Base-by-base conservation (phyloP, 768 basidiomycete species). In the Suillus discolor region DNA sequence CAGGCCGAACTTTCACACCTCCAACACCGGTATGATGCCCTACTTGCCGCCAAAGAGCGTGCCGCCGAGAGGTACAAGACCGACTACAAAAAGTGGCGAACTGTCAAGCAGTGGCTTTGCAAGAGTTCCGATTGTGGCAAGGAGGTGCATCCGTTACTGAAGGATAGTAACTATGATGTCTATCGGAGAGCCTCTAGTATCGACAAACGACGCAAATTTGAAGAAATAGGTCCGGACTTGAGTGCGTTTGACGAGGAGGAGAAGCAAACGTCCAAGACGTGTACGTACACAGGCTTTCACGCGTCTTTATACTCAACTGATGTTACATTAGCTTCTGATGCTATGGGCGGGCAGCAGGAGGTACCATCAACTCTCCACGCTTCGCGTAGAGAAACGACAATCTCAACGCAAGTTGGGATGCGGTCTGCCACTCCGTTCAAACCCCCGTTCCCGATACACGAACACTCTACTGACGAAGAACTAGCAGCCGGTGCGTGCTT, bases 11-110 rank as follows among this genome's bases (percentile, higher is more conserved):
- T 83, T 7, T 67, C 73, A 0, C 69, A 78, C 11, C 74, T 87
- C 3, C 70, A 81, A 63, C 69, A 62, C 41, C 79, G 79, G 15
- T 87, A 84, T 64, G 83, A 86, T 47, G 78, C 77, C 0, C 76
- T 90, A 1, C 66, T 75, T 6, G 75, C 77, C 45, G 76, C 79
- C 36, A 82, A 83, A 62, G 78, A 81, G 61, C 80, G 83, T 1
- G 82, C 82, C 15, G 80, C 80, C 13, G 77, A 73, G 25, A 82
- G 81, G 23, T 86, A 86, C 73, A 81, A 83, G 66, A 65, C 67
- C 23, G 85, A 90, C 71, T 87, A 82, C 74, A 82, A 82, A 72
- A 83, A 80, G 65, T 89, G 86, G 85, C 75, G 75, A 51, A 71
- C 69, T 18, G 79, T 85, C 69, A 82, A 81, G 61, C 67, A 73